These are phyloP conservation scores for Citrus glauca DNA, from an alignment of 345 rosid genomes.

Conservation along the genomic window DNA sequence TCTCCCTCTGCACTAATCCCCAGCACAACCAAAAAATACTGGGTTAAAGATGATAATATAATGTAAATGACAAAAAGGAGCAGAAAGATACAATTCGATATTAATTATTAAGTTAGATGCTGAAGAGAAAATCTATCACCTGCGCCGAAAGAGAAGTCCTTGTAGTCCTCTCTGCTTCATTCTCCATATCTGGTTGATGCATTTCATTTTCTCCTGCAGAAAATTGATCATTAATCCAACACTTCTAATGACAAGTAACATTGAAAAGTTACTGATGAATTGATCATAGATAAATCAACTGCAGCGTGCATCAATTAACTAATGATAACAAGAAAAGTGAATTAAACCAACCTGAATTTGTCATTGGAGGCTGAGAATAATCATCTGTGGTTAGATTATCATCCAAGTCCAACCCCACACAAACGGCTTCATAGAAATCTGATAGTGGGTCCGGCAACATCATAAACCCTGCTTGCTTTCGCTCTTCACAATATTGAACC, in stretches of 20 bases:
- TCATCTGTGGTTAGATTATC: slow-evolving; percentile 6
- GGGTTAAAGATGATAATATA: neutral
- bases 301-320: neutral
- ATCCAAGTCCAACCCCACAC: slow-evolving; percentile 31
- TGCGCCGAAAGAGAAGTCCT: slow-evolving; percentile 29
- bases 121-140: slow-evolving; percentile 20
- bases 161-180: slow-evolving; percentile 6
- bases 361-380: slow-evolving; percentile 9
- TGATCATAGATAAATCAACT: neutral
- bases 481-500: slow-evolving; percentile 35
- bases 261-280: neutral
- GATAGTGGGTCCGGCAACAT: slow-evolving; percentile 47
- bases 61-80: neutral
- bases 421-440: slow-evolving; percentile 39
- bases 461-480: slow-evolving; percentile 31
- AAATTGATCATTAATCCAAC: neutral
- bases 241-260: neutral
- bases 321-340: neutral
- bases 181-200: slow-evolving; percentile 12
- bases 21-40: neutral
- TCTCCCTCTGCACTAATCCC: slow-evolving; percentile 51
- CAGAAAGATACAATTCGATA: neutral
- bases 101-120: neutral
- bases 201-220: slow-evolving; percentile 13
- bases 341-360: slow-evolving; percentile 19